Evolutionary conservation across 2,329 filamentous ascomycete genomes (phyloP), one percentile per base, ranked within the genome.

Genomic region (Aspergillus sp.): DNA sequence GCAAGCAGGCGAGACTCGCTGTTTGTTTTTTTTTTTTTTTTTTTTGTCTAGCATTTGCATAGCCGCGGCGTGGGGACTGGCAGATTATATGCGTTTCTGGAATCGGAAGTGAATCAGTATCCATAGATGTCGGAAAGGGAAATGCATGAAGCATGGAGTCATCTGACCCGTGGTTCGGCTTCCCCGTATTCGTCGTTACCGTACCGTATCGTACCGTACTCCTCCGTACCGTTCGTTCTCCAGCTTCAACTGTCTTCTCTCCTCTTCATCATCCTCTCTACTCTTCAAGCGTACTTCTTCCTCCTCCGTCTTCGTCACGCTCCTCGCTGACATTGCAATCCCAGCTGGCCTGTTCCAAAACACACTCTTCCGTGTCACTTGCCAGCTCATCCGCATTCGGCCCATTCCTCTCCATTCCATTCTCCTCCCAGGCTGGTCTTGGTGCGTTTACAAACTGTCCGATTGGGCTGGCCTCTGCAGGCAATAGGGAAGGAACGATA

Each of bases 31-130:
- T n/a, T 12, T 26, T 6, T 26, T n/a, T 26, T n/a, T 8, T 26
- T 26, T 26, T 26, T n/a, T 29, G 35, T 36, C 40, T 34, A 32
- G 40, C 39, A 28, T 26, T 46, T 47, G 46, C 46, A 49, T 49
- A 44, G 47, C 45, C 42, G 29, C 36, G 45, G 45, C 39, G 45
- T 44, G 35, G 34, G 32, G 35, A 24, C 15, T 4, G 10, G 10
- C 4, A 24, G 19, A 32, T 13, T 8, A 28, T 7, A n/a, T n/a
- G n/a, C n/a, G n/a, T n/a, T n/a, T n/a, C n/a, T n/a, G n/a, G n/a
- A n/a, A n/a, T n/a, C n/a, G n/a, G n/a, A n/a, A n/a, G n/a, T n/a
- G n/a, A n/a, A n/a, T n/a, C n/a, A n/a, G n/a, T n/a, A n/a, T n/a
- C n/a, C n/a, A n/a, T n/a, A n/a, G n/a, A n/a, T n/a, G n/a, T n/a